Conservation (phyloP, 768 basidiomycete genomes). For the Clathrus columnatus region DNA sequence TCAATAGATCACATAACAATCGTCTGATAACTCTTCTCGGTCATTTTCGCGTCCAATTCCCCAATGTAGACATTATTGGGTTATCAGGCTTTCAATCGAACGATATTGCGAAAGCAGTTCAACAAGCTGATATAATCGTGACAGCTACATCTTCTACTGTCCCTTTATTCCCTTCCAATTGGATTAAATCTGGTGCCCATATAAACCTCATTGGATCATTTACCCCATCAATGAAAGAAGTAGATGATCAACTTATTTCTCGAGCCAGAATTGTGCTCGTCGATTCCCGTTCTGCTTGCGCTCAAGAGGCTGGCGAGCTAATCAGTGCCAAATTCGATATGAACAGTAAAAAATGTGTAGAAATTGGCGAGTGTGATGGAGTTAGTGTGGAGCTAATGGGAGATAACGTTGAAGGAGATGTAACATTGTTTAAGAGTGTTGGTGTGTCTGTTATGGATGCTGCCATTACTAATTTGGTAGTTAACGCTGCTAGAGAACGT, state of each 20-base stretch:
- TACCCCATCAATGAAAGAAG: conserved; percentile 53
- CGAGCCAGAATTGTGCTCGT: conserved; percentile 47
- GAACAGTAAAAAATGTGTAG: conserved; percentile 52
- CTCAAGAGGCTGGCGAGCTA: not conserved
- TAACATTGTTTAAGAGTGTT: conserved; percentile 80
- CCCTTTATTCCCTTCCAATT: conserved; percentile 62
- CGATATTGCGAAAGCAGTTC: conserved; percentile 23
- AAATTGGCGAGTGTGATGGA: conserved; percentile 50
- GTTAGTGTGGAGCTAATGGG: conserved; percentile 21
- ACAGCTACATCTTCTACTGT: conserved; percentile 61
- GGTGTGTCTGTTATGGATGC: conserved; percentile 83
- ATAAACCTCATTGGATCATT: conserved; percentile 78
- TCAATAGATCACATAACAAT: conserved; percentile 50
- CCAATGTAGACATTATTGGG: conserved; percentile 13
- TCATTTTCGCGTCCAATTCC: conserved; percentile 22
- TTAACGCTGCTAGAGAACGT: conserved; percentile 48
- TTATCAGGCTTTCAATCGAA: not conserved
- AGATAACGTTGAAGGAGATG: conserved; percentile 57
- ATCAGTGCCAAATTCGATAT: not conserved
- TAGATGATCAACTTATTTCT: not conserved
- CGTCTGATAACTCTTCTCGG: conserved; percentile 34
- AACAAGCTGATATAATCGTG: conserved; percentile 57
- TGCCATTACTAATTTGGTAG: conserved; percentile 63
- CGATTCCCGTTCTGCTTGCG: conserved; percentile 44
- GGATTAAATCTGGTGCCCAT: conserved; percentile 56